phyloP scores from a whole-genome alignment of 2,329 filamentous ascomycete genomes.

The Alternaria ethzedia region DNA sequence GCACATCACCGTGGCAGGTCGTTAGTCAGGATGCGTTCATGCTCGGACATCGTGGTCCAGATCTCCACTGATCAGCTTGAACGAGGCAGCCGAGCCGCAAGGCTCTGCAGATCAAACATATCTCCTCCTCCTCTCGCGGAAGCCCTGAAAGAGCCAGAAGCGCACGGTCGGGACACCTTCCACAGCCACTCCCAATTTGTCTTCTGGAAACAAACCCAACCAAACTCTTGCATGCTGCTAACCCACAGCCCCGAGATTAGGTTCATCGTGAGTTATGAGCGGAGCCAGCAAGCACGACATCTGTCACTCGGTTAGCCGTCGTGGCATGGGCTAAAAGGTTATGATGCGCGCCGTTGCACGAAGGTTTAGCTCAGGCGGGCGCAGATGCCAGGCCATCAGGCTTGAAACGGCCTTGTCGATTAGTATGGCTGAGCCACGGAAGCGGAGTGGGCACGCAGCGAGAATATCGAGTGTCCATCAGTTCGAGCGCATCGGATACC shows the following conservation, averaged over 20 bases:
- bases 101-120: background rate
- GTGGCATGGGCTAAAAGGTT: background rate
- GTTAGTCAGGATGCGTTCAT: conserved; percentile 6
- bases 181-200: background rate
- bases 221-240: background rate
- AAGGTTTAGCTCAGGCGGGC: background rate
- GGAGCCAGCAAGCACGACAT: background rate
- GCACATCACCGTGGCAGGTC: background rate
- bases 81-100: background rate
- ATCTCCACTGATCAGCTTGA: background rate
- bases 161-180: background rate
- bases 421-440: background rate
- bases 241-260: background rate
- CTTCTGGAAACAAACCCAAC: background rate
- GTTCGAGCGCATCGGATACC: background rate
- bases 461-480: too few species aligned
- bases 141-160: background rate
- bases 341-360: conserved; percentile 7
- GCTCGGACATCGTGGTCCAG: background rate
- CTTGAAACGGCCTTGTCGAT: conserved; percentile 1
- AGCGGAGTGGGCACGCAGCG: background rate
- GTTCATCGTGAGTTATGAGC: background rate
- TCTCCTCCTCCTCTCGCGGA: background rate
- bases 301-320: conserved; percentile 5
- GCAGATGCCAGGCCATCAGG: background rate